Base-by-base conservation (phyloP, 768 basidiomycete genomes). In the Rhodotorula taiwanensis region DNA sequence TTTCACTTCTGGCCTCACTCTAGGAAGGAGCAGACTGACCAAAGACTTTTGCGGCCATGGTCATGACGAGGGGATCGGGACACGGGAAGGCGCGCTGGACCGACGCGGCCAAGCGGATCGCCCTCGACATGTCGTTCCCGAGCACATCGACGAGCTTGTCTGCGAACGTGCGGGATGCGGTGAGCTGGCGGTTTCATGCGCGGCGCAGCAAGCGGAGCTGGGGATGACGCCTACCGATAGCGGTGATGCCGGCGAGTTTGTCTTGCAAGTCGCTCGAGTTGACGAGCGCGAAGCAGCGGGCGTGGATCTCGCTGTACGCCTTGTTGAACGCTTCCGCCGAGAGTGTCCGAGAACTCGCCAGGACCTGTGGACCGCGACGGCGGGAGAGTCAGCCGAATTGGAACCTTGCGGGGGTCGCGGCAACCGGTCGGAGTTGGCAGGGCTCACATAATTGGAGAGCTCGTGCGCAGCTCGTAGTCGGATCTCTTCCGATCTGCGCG, bases 51-150 rank as follows among this genome's bases (percentile, higher is more conserved):
- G 72, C 71, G 7, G 72, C 71, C 9, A 71, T 58, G 1, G 70
- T 81, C 92, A 97, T 97, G 73, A 99, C 84, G 75, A 88, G 87
- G 72, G 90, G 83, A 75, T 97, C 94, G 55, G 85, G 82, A 73
- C 89, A 89, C 7, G 90, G 90, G 25, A 95, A 81, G n/a, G 94
- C 82, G 45, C 88, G 84, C 74, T 91, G 89, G 76, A 95, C 86
- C 77, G 95, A 93, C 77, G 89, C 89, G 78, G 86, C 89, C 75
- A 93, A 86, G 54, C 88, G 83, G 76, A 87, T 91, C 43, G 88
- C 82, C 68, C 87, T 85, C 39, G 74, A 89, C 87, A 53, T 88
- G 75, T 88, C 88, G 76, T 89, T 88, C 39, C 83, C 82, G 44
- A 87, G 86, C 51, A 84, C 81, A 53, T 85, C 84, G 50, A 92